Conservation (phyloP, 495 filamentous ascomycete genomes). For the Oleoguttula mirabilis region DNA sequence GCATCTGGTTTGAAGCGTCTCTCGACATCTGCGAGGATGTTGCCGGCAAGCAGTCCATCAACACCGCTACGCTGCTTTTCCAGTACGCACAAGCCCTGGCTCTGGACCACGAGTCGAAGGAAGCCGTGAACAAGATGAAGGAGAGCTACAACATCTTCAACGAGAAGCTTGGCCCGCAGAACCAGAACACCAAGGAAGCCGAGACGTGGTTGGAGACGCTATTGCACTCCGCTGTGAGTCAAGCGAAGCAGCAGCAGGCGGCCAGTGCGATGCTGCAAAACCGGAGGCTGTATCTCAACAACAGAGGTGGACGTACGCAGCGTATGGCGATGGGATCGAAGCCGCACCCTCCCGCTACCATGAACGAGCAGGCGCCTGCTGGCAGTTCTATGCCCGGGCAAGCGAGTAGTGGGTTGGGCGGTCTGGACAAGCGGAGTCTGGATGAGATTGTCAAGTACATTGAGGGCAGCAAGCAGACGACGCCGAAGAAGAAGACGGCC, state of each 20-base stretch:
- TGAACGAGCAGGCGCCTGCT: neutral
- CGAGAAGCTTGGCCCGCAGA: constrained; percentile 64
- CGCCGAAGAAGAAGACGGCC: constrained; percentile 54
- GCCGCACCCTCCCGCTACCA: neutral
- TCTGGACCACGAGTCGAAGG: constrained; percentile 82
- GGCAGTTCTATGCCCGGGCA: neutral
- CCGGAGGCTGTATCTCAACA: constrained; percentile 44
- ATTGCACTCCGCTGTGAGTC: constrained; percentile 82
- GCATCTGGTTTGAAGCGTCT: constrained; percentile 91
- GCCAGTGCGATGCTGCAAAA: constrained; percentile 45
- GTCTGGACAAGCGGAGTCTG: constrained; percentile 59
- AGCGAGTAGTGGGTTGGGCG: neutral
- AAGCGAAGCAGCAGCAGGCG: constrained; percentile 85
- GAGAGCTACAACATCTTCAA: constrained; percentile 95
- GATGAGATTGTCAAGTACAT: constrained; percentile 81
- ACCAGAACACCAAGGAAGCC: constrained; percentile 75
- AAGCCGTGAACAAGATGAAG: constrained; percentile 79
- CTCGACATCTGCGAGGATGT: constrained; percentile 75
- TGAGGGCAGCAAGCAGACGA: constrained; percentile 49
- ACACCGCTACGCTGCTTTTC: constrained; percentile 91
- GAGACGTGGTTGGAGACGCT: constrained; percentile 80
- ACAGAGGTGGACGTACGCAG: constrained; percentile 43
- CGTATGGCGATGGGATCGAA: constrained; percentile 17
- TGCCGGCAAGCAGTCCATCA: constrained; percentile 75
- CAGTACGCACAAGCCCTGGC: constrained; percentile 92